Base-by-base conservation (phyloP, 163 green algal genomes). In the Chlamydomonas reinhardtii region DNA sequence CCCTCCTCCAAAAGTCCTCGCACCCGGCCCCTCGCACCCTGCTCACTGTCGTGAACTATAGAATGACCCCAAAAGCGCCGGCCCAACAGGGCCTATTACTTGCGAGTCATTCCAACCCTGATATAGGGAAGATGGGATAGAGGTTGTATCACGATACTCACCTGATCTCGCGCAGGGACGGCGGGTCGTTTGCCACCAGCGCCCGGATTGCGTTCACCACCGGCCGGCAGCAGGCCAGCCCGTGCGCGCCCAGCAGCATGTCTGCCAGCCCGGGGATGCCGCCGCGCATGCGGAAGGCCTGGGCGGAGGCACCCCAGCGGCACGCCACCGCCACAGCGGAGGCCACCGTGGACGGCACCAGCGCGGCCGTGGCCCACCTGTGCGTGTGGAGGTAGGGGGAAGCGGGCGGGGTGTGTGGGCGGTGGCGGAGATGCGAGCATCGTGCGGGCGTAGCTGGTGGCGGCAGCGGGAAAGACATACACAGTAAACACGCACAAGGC, bases 171-270 rank as follows among this genome's bases (percentile, higher is more conserved):
- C 76, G 31, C 62, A 56, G n/a, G 64, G 76, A 69, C 17, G 76
- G 76, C 76, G 76, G 76, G 64, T 84, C 76, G 64, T 84, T 74
- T 4, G 64, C 64, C 11, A 74, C 74, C 39, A 84, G 76, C 64
- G 61, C 64, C 59, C 20, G 29, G 34, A 84, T n/a, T 4, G 76
- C 76, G 20, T 29, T 56, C 64, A 75, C 43, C 29, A 84, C 64
- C 8, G 76, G 76, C 27, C 76, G 64, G 76, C 76, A 84, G 65
- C 76, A 84, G 29, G 64, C 76, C 59, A 43, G 27, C 29, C 76
- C 65, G 76, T 84, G 76, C 43, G 76, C 37, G 1, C 76, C 76
- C 56, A 37, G 56, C 74, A 82, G 74, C 74, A 24, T 56, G 32
- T 68, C 32, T 1, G 54, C 74, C 22, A 82, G 74, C 22, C 56